Evolutionary conservation across 208 protist species (phyloP), one percentile per base, ranked within the genome.

Genomic region (Trypanosoma conorhini): DNA sequence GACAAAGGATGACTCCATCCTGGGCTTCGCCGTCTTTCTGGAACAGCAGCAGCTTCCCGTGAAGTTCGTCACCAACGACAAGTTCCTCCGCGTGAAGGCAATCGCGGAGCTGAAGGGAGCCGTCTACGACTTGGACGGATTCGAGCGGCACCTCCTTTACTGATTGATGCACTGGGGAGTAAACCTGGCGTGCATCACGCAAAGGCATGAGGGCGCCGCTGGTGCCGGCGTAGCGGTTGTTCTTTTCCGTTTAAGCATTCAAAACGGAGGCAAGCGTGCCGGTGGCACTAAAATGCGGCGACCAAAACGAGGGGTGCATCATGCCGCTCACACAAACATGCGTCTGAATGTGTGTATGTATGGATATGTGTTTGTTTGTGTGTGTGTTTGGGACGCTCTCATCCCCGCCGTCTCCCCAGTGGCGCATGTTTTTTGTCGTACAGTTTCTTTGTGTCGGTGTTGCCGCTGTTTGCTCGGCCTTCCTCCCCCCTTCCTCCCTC

Each of bases 21-120:
- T 96, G 1, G 91, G 87, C 17, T 96, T 88, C 67, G 91, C 88
- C 19, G 83, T 96, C 24, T 96, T 79, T 77, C 73, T 96, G 30
- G 70, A 68, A 3, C 58, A 67, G 10, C 26, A 77, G 35, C 30
- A 63, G 13, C 42, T 26, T 0, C 12, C 5, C 7, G 83, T 96
- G 15, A 17, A 84, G 35, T 94, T 96, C 67, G 77, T 96, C 5
- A 88, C 86, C 2, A 87, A 96, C 48, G 91, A 96, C 74, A 92
- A 91, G 65, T 86, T 93, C 44, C 76, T 96, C 28, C 67, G 63
- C 26, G 77, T 96, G 57, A 96, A 93, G 67, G 91, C 91, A 3
- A 72, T 70, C 22, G 67, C 79, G 1, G 91, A 96, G 75, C 70
- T 93, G 3, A 62, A 50, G 24, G 86, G 86, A 40, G 67, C 72